Conservation (phyloP, 179 eudicot species). For the Heliamphora pulchella region DNA sequence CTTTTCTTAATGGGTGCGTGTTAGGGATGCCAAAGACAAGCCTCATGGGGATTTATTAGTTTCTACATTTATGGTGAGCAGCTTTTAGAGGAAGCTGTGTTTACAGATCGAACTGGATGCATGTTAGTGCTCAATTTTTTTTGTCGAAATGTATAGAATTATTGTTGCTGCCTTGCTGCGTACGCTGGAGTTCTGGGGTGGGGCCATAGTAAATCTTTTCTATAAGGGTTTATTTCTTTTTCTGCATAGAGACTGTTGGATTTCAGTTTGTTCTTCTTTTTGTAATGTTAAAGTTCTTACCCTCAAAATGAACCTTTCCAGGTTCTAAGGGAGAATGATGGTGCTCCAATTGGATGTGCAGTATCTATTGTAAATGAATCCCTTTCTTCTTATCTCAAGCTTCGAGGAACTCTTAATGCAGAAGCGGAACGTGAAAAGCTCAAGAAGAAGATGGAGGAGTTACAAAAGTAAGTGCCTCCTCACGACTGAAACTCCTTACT, state of each 20-base stretch:
- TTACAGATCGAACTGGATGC: background rate
- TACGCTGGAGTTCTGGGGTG: background rate
- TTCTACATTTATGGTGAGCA: background rate
- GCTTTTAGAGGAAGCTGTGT: background rate
- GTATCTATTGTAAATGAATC: constrained; percentile 58
- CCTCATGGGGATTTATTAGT: background rate
- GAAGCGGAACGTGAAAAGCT: constrained; percentile 72
- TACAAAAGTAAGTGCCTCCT: constrained; percentile 44
- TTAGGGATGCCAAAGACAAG: background rate
- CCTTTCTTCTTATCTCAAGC: constrained; percentile 52
- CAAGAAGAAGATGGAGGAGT: constrained; percentile 58
- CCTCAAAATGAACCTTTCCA: constrained; percentile 15
- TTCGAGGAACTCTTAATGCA: constrained; percentile 48
- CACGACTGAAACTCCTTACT: too few relatives aligned
- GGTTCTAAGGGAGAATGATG: constrained; percentile 56
- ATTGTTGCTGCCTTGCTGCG: background rate
- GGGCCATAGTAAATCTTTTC: too few relatives aligned
- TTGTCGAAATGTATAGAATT: background rate
- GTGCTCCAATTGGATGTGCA: constrained; percentile 53
- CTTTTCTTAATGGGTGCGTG: background rate
- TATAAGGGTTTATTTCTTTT: too few relatives aligned
- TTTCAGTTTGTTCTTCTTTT: background rate
- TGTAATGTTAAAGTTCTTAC: background rate
- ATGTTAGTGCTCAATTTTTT: too few relatives aligned
- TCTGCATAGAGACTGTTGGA: too few relatives aligned